Evolutionary conservation across 306 rosid genomes (phyloP).

Genomic region (Astragalus membranaceus): DNA sequence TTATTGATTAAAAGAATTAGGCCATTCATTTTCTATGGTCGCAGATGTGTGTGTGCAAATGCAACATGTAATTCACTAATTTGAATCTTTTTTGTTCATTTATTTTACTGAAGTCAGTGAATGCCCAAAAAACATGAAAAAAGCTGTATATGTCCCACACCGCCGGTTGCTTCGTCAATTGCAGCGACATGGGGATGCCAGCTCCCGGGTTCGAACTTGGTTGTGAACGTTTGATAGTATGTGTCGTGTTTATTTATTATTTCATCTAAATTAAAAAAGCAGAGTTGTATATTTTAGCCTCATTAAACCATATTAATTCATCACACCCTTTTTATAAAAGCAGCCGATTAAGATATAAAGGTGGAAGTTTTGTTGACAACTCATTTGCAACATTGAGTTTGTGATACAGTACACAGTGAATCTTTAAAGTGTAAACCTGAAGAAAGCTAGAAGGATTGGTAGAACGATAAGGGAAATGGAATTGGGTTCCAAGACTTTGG

Average conservation of each 20-base stretch:
- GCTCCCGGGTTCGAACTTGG: no score
- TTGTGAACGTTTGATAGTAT: no score
- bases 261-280: no score
- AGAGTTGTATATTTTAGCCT: neutral
- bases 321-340: neutral
- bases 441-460: neutral
- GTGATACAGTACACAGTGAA: neutral
- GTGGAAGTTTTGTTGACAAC: neutral
- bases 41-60: conserved; percentile 24
- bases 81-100: conserved; percentile 4
- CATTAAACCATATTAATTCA: neutral
- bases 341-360: neutral
- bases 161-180: no score
- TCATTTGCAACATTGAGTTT: neutral
- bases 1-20: conserved; percentile 10
- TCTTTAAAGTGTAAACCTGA: neutral
- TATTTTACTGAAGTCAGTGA: conserved; percentile 7
- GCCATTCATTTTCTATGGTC: conserved; percentile 6
- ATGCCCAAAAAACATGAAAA: neutral
- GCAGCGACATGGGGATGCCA: no score
- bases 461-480: conserved; percentile 22
- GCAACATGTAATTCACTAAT: neutral
- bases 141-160: no score
- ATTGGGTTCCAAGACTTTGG: conserved; percentile 41
- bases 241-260: no score